Base-by-base conservation (phyloP, 768 basidiomycete genomes). In the Mycena capillaripes region DNA sequence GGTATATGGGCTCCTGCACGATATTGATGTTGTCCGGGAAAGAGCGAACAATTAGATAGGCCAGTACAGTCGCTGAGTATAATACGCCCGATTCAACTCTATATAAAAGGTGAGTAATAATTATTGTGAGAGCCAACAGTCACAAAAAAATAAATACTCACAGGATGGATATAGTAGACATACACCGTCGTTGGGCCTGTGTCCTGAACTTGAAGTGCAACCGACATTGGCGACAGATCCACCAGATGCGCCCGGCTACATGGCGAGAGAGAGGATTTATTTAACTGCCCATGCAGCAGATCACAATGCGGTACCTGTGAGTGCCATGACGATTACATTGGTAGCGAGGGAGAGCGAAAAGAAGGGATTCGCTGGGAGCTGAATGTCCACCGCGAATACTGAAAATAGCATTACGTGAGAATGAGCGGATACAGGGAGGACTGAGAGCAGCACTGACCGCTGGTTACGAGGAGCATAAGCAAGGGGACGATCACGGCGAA, bases 31-130 rank as follows among this genome's bases (percentile, higher is more conserved):
- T 25, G 11, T n/a, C n/a, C n/a, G 66, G 56, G n/a, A 67, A 48
- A 2, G 55, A 30, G 32, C 30, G 44, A n/a, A 58, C 30, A 9
- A 66, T 58, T 50, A 79, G 75, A 68, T 78, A 78, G 46, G 77
- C 69, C 23, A 80, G 69, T 52, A 81, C 76, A 65, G 78, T 79
- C 30, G 78, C 76, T 11, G 78, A 79, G 46, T 81, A 81, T 58
- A 81, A 79, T 34, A 79, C 58, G 56, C 81, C 79, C 21, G 81
- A 81, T 77, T 81, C 81, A 46, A 80, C 74, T 59, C 81, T 81
- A 74, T 3, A 5, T 4, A 25, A 2, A 10, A 17, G 10, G 5
- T 21, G 10, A 5, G n/a, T 27, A 21, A 21, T 11, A 19, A 62
- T 8, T 3, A 25, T 12, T 25, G 27, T 27, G 25, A 29, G 7